Evolutionary conservation across 495 filamentous ascomycete species (phyloP).

Genomic region (Jackrogersella multiformis): DNA sequence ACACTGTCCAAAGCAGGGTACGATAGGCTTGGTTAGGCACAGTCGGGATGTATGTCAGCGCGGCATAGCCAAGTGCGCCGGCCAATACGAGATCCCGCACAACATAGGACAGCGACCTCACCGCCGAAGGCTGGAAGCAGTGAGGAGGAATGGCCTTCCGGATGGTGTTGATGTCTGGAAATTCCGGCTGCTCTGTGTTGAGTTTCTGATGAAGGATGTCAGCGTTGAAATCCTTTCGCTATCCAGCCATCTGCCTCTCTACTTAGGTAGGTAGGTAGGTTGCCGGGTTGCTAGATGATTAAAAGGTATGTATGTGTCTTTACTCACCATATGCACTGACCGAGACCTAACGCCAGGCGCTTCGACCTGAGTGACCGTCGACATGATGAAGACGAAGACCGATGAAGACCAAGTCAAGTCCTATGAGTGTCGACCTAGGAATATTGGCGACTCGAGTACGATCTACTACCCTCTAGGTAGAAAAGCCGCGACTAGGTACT

Average conservation of each 20-base stretch:
- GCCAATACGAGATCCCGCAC: slow-evolving; percentile 66
- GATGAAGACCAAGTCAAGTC: too few species aligned
- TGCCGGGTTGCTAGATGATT: too few species aligned
- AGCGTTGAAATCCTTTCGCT: neutral
- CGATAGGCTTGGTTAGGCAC: slow-evolving; percentile 58
- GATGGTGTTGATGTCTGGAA: slow-evolving; percentile 67
- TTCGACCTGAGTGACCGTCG: slow-evolving; percentile 37
- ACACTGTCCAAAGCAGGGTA: slow-evolving; percentile 62
- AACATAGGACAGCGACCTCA: slow-evolving; percentile 66
- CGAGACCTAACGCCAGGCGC: slow-evolving; percentile 25
- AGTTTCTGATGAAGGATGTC: slow-evolving; percentile 17
- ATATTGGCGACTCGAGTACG: too few species aligned
- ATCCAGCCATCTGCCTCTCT: too few species aligned
- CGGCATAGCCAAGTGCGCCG: slow-evolving; percentile 62
- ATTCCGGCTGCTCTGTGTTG: slow-evolving; percentile 23
- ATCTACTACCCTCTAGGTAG: too few species aligned
- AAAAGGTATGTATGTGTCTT: neutral
- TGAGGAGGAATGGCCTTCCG: slow-evolving; percentile 72
- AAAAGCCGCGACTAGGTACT: too few species aligned
- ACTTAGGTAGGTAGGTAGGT: too few species aligned
- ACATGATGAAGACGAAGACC: too few species aligned
- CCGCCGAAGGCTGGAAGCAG: slow-evolving; percentile 71
- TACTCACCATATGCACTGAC: slow-evolving; percentile 27
- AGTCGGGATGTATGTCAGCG: slow-evolving; percentile 61
- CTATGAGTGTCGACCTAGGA: too few species aligned